Percentiles rank a stretch among this genome's conserved stretches.
phyloP scores from a whole-genome alignment of 257 asterid species.

The Fraxinus anomala region DNA sequence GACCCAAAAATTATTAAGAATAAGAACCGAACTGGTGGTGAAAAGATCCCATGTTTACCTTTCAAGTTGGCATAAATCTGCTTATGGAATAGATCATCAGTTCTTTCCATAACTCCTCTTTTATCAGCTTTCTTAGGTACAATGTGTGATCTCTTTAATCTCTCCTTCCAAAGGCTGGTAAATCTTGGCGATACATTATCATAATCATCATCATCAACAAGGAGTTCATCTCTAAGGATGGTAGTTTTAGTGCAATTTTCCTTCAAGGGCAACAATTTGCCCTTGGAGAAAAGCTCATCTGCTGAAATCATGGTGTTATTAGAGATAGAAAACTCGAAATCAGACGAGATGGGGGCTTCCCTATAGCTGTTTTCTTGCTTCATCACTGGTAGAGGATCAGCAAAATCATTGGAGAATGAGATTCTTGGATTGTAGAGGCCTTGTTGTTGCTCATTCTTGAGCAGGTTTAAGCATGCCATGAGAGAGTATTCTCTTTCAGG shows the following conservation, averaged over 20 bases:
- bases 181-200: constrained; percentile 36
- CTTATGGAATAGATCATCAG: constrained; percentile 46
- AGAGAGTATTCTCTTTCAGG: constrained; percentile 8
- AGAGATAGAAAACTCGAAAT: constrained; percentile 66
- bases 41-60: constrained; percentile 23
- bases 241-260: constrained; percentile 45
- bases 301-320: constrained; percentile 62
- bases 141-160: constrained; percentile 51
- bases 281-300: constrained; percentile 76
- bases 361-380: constrained; percentile 64
- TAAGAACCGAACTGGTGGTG: no score
- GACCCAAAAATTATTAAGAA: neutral
- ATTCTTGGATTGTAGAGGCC: constrained; percentile 65
- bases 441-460: constrained; percentile 66
- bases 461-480: constrained; percentile 81
- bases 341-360: constrained; percentile 84
- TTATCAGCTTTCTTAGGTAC: constrained; percentile 44
- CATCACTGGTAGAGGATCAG: constrained; percentile 48
- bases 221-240: constrained; percentile 75
- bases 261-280: constrained; percentile 58
- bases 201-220: constrained; percentile 51
- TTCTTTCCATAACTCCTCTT: constrained; percentile 48
- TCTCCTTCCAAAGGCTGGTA: constrained; percentile 67
- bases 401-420: constrained; percentile 86
- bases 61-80: constrained; percentile 27